These are phyloP conservation scores for Taxawa tesnikishii DNA, from an alignment of 2,329 filamentous ascomycete genomes.

Conservation along the genomic window DNA sequence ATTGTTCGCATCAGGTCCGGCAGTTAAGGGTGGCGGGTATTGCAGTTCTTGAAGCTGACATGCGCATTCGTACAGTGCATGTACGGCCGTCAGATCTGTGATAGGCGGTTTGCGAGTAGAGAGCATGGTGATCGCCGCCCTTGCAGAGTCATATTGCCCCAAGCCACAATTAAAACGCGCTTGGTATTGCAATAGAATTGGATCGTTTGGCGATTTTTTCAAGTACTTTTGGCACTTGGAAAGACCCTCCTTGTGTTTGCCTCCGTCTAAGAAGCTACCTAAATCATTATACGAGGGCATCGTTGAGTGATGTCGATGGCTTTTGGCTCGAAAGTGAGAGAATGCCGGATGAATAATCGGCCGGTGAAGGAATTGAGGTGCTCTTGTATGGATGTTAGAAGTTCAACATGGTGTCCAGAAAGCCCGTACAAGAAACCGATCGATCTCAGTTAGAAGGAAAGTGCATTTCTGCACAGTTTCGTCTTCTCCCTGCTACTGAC, in stretches of 20 bases:
- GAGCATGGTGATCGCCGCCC: slow-evolving; percentile 14
- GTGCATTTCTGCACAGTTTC: too few relatives aligned
- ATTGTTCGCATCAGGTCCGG: slow-evolving; percentile 17
- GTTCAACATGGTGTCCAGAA: too few relatives aligned
- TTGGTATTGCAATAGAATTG: slow-evolving; percentile 18
- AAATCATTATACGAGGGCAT: too few relatives aligned
- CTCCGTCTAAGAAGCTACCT: slow-evolving; percentile 5
- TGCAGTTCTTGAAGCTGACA: slow-evolving; percentile 11
- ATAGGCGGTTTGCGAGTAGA: slow-evolving; percentile 13
- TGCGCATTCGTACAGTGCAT: slow-evolving; percentile 14
- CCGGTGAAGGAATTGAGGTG: too few relatives aligned
- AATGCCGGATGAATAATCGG: too few relatives aligned
- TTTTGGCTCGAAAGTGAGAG: too few relatives aligned
- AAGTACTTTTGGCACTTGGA: slow-evolving; percentile 19
- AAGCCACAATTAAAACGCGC: slow-evolving; percentile 15
- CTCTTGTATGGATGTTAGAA: too few relatives aligned
- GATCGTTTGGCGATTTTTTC: slow-evolving; percentile 16
- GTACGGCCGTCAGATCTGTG: slow-evolving; percentile 5
- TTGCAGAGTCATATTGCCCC: slow-evolving; percentile 9
- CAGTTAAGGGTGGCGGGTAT: slow-evolving; percentile 14
- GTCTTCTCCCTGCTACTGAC: too few relatives aligned
- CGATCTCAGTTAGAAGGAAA: too few relatives aligned
- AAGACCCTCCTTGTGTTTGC: slow-evolving; percentile 18
- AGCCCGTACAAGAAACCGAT: too few relatives aligned
- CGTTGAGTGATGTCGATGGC: too few relatives aligned